phyloP scores from a whole-genome alignment of 2,329 filamentous ascomycete species.

The Sporothrix dimorphospora region DNA sequence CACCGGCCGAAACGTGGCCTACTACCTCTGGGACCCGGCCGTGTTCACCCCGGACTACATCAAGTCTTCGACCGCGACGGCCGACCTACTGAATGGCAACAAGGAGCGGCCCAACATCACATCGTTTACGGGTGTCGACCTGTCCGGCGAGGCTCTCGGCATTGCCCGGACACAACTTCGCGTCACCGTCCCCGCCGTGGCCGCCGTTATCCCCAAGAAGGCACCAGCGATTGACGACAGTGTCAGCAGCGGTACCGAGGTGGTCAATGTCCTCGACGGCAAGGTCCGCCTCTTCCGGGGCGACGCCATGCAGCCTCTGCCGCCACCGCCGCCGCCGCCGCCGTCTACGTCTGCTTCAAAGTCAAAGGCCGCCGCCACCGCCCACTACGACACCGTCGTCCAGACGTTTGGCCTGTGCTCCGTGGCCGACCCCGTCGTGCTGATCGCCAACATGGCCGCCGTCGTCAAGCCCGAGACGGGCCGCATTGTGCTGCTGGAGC shows the following conservation, averaged over 20 bases:
- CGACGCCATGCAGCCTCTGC: conserved; percentile 53
- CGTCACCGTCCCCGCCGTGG: conserved; percentile 46
- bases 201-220: conserved; percentile 46
- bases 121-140: conserved; percentile 65
- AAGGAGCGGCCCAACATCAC: conserved; percentile 42
- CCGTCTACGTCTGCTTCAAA: conserved; percentile 33
- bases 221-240: conserved; percentile 45
- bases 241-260: neutral
- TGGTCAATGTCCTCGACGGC: conserved; percentile 34
- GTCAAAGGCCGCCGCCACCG: too few relatives aligned
- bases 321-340: conserved; percentile 37
- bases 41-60: conserved; percentile 32
- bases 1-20: conserved; percentile 63
- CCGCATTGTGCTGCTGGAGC: conserved; percentile 64
- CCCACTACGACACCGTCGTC: conserved; percentile 63
- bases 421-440: conserved; percentile 57
- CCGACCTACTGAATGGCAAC: conserved; percentile 22
- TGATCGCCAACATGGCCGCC: conserved; percentile 58
- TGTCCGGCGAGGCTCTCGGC: conserved; percentile 62
- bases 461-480: conserved; percentile 58
- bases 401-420: conserved; percentile 69
- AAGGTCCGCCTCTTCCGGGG: conserved; percentile 38
- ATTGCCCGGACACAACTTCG: conserved; percentile 59
- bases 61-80: neutral
- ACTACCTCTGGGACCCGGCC: conserved; percentile 58